Evolutionary conservation across 2,329 filamentous ascomycete genomes (phyloP), one percentile per base, ranked within the genome.

Genomic region (Rachicladosporium sp.): DNA sequence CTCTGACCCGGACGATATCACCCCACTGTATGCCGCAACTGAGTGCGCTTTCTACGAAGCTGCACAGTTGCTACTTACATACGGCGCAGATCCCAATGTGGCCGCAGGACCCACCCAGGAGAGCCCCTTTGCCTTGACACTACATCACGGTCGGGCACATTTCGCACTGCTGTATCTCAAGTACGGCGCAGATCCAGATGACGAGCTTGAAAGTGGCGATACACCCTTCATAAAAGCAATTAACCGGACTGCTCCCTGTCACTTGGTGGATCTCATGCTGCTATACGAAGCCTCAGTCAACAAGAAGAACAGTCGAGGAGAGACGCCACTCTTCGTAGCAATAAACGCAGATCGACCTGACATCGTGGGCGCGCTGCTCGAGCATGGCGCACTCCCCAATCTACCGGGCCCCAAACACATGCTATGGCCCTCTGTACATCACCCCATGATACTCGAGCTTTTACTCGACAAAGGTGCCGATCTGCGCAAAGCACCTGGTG

Each of bases 361-460:
- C 42, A 63, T 80, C 1, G 70, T 79, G 43, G 64, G 59, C 1
- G 53, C 62, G 3, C 55, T 76, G 10, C 58, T 77, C 2, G 67
- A 80, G 37, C 68, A 77, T 40, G 70, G 72, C 3, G 80, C 79
- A 2, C 71, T 82, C 49, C 71, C 78, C 6, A 83, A 84, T 53
- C 62, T 82, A 4, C 79, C 79, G 56, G 54, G 53, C 7, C 54
- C 54, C 2, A 56, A 56, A 36, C 51, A 53, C 74, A 82, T 60
- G 72, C 78, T 58, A 66, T 83, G 78, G 78, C 75, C 76, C 2
- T 67, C 77, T 0, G 71, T 70, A 0, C 74, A 76, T 57, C 68
- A 78, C 37, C 65, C 76, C 0, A 59, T 65, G 6, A 77, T 73
- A 43, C 61, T 82, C 27, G 66, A 74, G 49, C 56, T 78, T 1